Conservation (phyloP, 805 yeast species). For the Spathaspora gorwiae region DNA sequence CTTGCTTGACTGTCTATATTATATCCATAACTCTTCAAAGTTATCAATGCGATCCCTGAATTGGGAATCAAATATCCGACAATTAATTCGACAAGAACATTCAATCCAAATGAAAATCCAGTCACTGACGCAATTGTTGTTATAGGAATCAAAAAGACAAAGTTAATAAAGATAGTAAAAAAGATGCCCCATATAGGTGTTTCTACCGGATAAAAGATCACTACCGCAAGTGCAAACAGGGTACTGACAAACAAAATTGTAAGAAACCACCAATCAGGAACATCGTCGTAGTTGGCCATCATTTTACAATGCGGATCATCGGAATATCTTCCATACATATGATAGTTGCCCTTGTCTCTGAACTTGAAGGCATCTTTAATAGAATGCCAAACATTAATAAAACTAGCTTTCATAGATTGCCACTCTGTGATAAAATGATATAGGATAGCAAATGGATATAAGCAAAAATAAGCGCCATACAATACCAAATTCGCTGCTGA, state of each 20-base stretch:
- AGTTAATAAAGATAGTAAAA: conserved; percentile 51
- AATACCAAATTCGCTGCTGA: conserved; percentile 57
- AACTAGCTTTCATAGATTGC: conserved; percentile 36
- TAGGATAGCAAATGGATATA: conserved; percentile 52
- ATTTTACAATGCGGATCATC: conserved; percentile 54
- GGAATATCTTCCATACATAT: conserved; percentile 18
- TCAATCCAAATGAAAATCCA: conserved; percentile 53
- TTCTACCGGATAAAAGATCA: conserved; percentile 45
- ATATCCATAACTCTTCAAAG: conserved; percentile 42
- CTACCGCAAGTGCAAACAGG: conserved; percentile 39
- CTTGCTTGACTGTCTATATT: conserved; percentile 65
- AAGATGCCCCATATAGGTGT: conserved; percentile 63
- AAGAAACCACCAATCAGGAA: conserved; percentile 71
- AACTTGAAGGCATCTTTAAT: conserved; percentile 22
- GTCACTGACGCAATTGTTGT: conserved; percentile 61
- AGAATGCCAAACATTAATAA: conserved; percentile 29
- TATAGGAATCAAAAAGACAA: conserved; percentile 55
- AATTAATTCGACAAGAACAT: conserved; percentile 59
- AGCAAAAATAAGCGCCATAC: conserved; percentile 54
- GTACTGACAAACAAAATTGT: conserved; percentile 43
- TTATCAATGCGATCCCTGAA: conserved; percentile 55
- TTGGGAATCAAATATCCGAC: conserved; percentile 64
- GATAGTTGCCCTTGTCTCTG: conserved; percentile 4
- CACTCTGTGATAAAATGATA: conserved; percentile 46
- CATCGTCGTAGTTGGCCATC: conserved; percentile 60